Base-by-base conservation (phyloP, 352 stramenopile species). In the Blastocystis sp. region DNA sequence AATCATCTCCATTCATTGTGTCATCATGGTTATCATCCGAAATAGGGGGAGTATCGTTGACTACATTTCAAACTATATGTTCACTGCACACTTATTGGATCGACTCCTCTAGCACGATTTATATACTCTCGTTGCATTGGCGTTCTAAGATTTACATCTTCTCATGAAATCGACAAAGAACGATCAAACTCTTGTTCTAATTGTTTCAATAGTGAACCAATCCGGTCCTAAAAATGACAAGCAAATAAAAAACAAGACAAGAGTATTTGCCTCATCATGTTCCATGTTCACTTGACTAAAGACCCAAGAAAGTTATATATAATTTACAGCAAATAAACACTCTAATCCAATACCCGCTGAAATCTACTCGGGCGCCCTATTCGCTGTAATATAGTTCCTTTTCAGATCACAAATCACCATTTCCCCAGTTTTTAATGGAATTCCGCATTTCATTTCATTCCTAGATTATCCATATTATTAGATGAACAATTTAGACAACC, bases 401-500 rank as follows among this genome's bases (percentile, higher is more conserved):
- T 34, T 34, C 30, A 34, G 30, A 34, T 34, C 30, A 34, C 30
- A 34, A 34, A 34, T 34, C 30, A 34, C 30, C 30, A 34, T 34
- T 34, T 34, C 30, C 30, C 30, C 30, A 34, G 0, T 1, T 34
- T 34, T 34, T 34, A 1, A 34, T 59, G 50, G 50, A 59, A 59
- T 59, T 59, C 50, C 50, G 13, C 20, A n/a, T 13, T 59, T 59
- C 50, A 59, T n/a, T 13, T 59, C 20, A n/a, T 59, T 59, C 11
- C 50, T n/a, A n/a, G 13, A 59, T 59, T 59, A n/a, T n/a, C 50
- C 0, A 2, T n/a, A 13, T n/a, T n/a, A 59, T n/a, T n/a, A 59
- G 37, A 85, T 85, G 73, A 85, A 85, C 20, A 69, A 55, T n/a
- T 65, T 85, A n/a, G 53, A 68, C 5, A 55, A 85, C 30, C 24